Evolutionary conservation across 345 rosid genomes (phyloP).

Genomic region (Rhizophora apiculata): DNA sequence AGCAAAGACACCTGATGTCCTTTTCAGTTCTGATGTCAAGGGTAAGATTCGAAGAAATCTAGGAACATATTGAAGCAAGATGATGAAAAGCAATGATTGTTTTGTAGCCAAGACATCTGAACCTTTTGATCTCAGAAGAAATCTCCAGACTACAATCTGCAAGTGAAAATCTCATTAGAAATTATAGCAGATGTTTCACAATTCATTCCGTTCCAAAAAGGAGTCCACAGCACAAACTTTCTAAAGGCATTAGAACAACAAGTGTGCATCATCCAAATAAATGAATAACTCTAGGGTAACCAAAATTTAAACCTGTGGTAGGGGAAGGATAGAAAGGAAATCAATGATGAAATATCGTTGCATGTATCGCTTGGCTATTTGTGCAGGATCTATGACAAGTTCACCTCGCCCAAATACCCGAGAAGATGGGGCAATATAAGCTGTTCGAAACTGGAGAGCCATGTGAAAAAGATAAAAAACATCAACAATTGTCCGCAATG

Average conservation of each 20-base stretch:
- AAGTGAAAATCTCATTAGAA: constrained; percentile 17
- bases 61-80: constrained; percentile 72
- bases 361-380: constrained; percentile 88
- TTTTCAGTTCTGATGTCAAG: constrained; percentile 78
- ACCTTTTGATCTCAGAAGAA: constrained; percentile 65
- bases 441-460: constrained; percentile 93
- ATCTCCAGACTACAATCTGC: constrained; percentile 89
- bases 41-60: constrained; percentile 69
- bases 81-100: constrained; percentile 60
- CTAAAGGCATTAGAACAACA: not conserved
- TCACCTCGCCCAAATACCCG: constrained; percentile 97
- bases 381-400: constrained; percentile 84
- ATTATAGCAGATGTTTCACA: constrained; percentile 3
- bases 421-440: constrained; percentile 93
- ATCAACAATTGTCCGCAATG: constrained; percentile 75
- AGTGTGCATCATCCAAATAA: too few species aligned
- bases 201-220: too few species aligned
- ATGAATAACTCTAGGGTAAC: too few species aligned
- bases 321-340: constrained; percentile 80
- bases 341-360: constrained; percentile 70
- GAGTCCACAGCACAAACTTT: not conserved
- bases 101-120: constrained; percentile 71
- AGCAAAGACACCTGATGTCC: constrained; percentile 93
- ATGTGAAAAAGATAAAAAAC: constrained; percentile 81
- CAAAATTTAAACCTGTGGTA: constrained; percentile 68